Base-by-base conservation (phyloP, 2,329 filamentous ascomycete genomes). In the Cadophora sp. region DNA sequence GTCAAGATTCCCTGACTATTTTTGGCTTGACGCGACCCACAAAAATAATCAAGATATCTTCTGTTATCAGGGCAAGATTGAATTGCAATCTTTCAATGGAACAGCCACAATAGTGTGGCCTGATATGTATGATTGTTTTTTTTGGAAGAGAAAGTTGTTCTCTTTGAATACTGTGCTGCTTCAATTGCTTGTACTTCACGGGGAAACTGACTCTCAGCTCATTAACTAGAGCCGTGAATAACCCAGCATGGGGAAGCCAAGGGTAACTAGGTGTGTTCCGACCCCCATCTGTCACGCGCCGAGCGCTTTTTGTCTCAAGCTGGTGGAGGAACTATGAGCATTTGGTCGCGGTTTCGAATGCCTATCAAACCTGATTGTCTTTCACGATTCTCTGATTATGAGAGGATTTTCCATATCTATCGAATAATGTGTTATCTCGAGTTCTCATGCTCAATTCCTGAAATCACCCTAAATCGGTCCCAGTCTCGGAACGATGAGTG, bases 11-110 rank as follows among this genome's bases (percentile, higher is more conserved):
- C 53, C 56, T 16, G 34, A 40, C 31, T 59, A 59, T 59, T 59
- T 40, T 59, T 59, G 56, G 31, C 56, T 34, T n/a, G 31, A 43
- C 34, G 55, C 31, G 56, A 59, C 56, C 56, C 56, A 59, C 56
- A 40, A 43, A 16, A 58, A 58, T 43, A 40, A 59, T 26, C 56
- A 59, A 59, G 56, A 26, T 37, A 40, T 55, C 9, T 27, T 53
- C 27, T 55, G 51, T 40, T 43, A 59, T 59, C 56, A 34, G 31
- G 31, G 31, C 31, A 43, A 43, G 56, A 59, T 59, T 59, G 34
- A 19, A 26, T 19, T n/a, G 7, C 51, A 19, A n/a, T 55, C 14
- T 53, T 31, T 55, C 26, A 27, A 31, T 55, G 26, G 26, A 55
- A 19, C 24, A 55, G 51, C 51, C 24, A 31, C 51, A 29, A 4